Conservation (phyloP, 495 filamentous ascomycete species). For the Daldinia caldariorum region DNA sequence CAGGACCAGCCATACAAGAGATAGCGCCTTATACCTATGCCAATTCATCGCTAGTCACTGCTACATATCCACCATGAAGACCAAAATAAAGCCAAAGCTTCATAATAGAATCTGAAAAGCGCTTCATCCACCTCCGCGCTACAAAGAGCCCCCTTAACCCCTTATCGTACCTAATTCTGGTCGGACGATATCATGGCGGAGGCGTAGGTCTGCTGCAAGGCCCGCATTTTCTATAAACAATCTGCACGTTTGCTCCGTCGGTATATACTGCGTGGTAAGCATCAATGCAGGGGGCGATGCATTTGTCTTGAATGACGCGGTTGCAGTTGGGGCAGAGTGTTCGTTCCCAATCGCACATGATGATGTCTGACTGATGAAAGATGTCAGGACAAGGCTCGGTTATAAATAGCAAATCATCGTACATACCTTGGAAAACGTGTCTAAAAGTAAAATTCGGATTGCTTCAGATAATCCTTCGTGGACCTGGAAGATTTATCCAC, state of each 20-base stretch:
- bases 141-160: neutral
- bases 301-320: constrained; percentile 13
- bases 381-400: neutral
- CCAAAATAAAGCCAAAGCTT: neutral
- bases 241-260: constrained; percentile 10
- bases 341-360: constrained; percentile 12
- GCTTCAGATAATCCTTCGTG: neutral
- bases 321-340: constrained; percentile 12
- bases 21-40: neutral
- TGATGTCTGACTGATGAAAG: neutral
- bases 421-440: neutral
- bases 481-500: neutral
- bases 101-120: neutral
- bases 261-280: constrained; percentile 13
- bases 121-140: neutral
- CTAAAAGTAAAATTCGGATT: neutral
- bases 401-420: neutral
- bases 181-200: constrained; percentile 2
- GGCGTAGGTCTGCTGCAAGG: constrained; percentile 10
- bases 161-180: neutral
- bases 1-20: neutral
- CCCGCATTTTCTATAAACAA: constrained; percentile 12
- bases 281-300: constrained; percentile 11
- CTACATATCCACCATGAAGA: neutral
- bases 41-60: neutral